Evolutionary conservation across 2,329 filamentous ascomycete species (phyloP).

Genomic region (Fusarium sp.): DNA sequence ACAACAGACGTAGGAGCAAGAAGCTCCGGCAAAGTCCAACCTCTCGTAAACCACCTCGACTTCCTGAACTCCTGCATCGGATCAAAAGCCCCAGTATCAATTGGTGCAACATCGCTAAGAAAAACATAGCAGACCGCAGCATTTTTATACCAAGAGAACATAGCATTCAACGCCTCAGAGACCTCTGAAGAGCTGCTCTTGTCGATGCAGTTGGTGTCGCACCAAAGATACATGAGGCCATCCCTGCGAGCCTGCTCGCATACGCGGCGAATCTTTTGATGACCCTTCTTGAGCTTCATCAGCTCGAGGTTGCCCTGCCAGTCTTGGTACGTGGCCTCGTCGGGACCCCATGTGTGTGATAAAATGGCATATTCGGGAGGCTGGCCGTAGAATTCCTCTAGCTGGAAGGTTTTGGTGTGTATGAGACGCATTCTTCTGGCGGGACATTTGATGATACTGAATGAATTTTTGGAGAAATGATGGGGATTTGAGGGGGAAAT

Average conservation of each 20-base stretch:
- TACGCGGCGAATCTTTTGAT: slow-evolving; percentile 22
- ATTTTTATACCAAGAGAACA: slow-evolving; percentile 28
- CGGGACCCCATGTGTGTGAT: slow-evolving; percentile 47
- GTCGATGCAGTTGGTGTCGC: slow-evolving; percentile 33
- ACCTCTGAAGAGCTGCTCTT: slow-evolving; percentile 28
- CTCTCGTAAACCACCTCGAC: slow-evolving; percentile 18
- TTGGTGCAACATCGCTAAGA: neutral
- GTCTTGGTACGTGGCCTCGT: slow-evolving; percentile 44
- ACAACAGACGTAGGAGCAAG: slow-evolving; percentile 18
- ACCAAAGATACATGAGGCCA: slow-evolving; percentile 23
- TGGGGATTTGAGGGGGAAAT: neutral
- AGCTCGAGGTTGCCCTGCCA: slow-evolving; percentile 27
- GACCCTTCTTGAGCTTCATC: slow-evolving; percentile 21
- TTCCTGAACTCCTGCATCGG: slow-evolving; percentile 11
- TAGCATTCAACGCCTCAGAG: slow-evolving; percentile 17
- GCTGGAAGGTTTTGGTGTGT: slow-evolving; percentile 31
- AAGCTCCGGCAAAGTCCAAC: slow-evolving; percentile 22
- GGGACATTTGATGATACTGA: neutral
- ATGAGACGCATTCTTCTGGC: slow-evolving; percentile 42
- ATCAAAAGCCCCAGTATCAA: slow-evolving; percentile 15
- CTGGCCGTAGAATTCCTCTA: slow-evolving; percentile 41
- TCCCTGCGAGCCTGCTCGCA: slow-evolving; percentile 27
- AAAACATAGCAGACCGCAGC: slow-evolving; percentile 16
- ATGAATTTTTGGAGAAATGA: neutral
- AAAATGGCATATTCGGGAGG: slow-evolving; percentile 47